Percentiles rank a stretch among this genome's conserved stretches.
Conservation (phyloP, 495 filamentous ascomycete species). For the Podospora sp. region DNA sequence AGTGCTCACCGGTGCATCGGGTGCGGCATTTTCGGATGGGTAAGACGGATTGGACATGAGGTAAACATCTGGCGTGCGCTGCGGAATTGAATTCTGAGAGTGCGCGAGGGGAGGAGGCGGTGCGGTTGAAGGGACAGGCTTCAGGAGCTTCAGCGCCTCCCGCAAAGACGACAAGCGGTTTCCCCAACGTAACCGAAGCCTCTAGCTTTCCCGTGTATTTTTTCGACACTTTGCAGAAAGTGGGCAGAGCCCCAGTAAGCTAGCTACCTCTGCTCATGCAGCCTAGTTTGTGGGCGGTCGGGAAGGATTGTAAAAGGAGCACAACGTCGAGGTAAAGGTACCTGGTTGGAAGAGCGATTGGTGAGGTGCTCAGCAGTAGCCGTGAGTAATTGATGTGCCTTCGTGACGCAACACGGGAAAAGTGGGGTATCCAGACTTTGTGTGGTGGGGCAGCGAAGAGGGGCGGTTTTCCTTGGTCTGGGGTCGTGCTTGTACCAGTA, state of each 20-base stretch:
- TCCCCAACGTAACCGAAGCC: constrained; percentile 3
- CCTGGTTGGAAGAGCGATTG: constrained; percentile 14
- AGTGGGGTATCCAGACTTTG: background rate
- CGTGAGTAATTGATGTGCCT: constrained; percentile 11
- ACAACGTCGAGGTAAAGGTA: constrained; percentile 3
- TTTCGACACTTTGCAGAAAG: background rate
- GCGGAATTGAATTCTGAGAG: constrained; percentile 36
- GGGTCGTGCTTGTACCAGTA: background rate
- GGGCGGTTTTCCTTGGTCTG: background rate
- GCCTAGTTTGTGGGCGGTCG: background rate
- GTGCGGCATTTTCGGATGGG: constrained; percentile 53
- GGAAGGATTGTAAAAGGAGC: constrained; percentile 11
- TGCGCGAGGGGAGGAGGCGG: constrained; percentile 10
- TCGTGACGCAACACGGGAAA: constrained; percentile 21
- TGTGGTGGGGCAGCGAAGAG: background rate
- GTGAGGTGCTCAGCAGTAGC: background rate
- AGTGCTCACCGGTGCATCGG: constrained; percentile 52
- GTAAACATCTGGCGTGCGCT: constrained; percentile 50
- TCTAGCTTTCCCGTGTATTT: constrained; percentile 8
- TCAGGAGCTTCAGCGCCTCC: constrained; percentile 1
- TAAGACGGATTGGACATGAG: constrained; percentile 53
- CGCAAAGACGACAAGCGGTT: background rate
- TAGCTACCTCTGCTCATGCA: constrained; percentile 7
- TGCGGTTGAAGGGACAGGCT: constrained; percentile 10
- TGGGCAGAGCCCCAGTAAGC: background rate